Evolutionary conservation across 139 green algal genomes (phyloP).

Genomic region (Closterium sp.): DNA sequence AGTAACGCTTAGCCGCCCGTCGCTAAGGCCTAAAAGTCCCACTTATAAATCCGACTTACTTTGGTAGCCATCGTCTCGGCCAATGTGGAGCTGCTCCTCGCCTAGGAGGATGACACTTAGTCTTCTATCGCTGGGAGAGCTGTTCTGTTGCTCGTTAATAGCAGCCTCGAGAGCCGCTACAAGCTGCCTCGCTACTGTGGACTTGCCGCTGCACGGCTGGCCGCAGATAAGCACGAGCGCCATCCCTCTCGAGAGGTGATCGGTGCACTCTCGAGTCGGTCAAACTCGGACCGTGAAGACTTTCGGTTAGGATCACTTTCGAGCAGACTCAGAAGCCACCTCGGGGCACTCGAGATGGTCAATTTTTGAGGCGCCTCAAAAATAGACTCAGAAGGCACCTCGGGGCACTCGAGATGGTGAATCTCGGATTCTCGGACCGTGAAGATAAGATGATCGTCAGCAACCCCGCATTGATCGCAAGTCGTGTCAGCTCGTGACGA

Average conservation of each 20-base stretch:
- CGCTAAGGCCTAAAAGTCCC: neutral
- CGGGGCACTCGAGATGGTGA: too few species aligned
- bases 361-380: too few species aligned
- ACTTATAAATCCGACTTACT: neutral
- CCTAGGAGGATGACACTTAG: neutral
- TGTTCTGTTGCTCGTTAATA: neutral
- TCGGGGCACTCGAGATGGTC: too few species aligned
- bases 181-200: constrained; percentile 58
- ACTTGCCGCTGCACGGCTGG: constrained; percentile 83
- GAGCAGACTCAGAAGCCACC: too few species aligned
- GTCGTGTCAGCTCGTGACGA: neutral
- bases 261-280: too few species aligned
- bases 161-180: neutral
- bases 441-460: too few species aligned
- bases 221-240: constrained; percentile 79
- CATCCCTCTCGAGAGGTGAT: constrained; percentile 12
- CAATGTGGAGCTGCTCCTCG: constrained; percentile 59
- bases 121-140: neutral
- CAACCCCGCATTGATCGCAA: neutral
- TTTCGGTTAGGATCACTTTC: too few species aligned
- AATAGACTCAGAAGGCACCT: too few species aligned
- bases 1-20: neutral
- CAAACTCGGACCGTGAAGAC: too few species aligned
- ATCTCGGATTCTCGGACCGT: too few species aligned
- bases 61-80: constrained; percentile 47